Evolutionary conservation across 1,284 basidiomycete genomes (phyloP).

Genomic region (Austroboletus niveus): DNA sequence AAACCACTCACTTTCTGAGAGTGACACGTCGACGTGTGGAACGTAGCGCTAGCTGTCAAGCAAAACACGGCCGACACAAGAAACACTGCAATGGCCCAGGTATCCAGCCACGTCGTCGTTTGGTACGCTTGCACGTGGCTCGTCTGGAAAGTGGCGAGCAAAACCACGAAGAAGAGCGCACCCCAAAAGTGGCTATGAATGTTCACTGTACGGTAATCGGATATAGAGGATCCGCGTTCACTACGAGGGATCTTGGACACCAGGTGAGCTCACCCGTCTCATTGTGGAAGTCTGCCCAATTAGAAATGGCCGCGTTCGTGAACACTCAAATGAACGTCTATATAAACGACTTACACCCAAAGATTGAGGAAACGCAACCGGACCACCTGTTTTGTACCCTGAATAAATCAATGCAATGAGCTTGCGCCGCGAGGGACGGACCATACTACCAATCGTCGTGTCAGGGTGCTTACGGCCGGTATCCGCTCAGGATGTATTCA

Average conservation of each 20-base stretch:
- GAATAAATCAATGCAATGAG: slow-evolving; percentile 10
- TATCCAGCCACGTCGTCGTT: slow-evolving; percentile 61
- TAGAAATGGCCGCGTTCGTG: slow-evolving; percentile 7
- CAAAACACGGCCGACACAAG: slow-evolving; percentile 75
- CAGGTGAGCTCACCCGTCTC: slow-evolving; percentile 59
- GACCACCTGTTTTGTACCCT: slow-evolving; percentile 65
- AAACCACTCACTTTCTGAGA: slow-evolving; percentile 53
- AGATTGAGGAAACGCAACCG: slow-evolving; percentile 67
- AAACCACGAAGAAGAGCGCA: slow-evolving; percentile 63
- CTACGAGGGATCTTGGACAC: slow-evolving; percentile 2
- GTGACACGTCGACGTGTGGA: slow-evolving; percentile 77
- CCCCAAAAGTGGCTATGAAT: slow-evolving; percentile 87
- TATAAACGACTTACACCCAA: slow-evolving; percentile 58
- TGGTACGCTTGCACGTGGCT: slow-evolving; percentile 50
- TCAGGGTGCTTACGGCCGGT: slow-evolving; percentile 53
- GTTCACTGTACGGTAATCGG: slow-evolving; percentile 59
- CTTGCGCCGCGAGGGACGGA: slow-evolving; percentile 5
- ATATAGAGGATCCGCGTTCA: slow-evolving; percentile 8
- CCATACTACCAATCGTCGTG: slow-evolving; percentile 6
- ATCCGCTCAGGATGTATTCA: slow-evolving; percentile 71
- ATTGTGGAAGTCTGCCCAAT: slow-evolving; percentile 71
- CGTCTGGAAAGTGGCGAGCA: slow-evolving; percentile 53
- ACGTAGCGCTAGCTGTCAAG: slow-evolving; percentile 72
- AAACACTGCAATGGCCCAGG: slow-evolving; percentile 65
- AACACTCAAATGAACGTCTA: slow-evolving; percentile 12